Base-by-base conservation (phyloP, 768 basidiomycete species). In the Lyophyllum atratum region DNA sequence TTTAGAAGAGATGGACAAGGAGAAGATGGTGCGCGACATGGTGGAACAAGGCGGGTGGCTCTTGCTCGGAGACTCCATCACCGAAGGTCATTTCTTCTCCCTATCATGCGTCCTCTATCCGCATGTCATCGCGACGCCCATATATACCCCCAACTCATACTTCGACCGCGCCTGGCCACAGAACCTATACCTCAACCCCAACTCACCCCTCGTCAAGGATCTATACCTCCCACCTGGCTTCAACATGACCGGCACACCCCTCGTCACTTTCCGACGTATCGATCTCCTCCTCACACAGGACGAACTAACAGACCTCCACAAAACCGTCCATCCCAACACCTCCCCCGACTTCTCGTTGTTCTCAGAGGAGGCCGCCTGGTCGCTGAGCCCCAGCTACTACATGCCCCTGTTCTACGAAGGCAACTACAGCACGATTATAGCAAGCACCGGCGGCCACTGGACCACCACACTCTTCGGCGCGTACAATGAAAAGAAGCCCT, bases 21-120 rank as follows among this genome's bases (percentile, higher is more conserved):
- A 73, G 37, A 70, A 69, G 10, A 70, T 89, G 46, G 74, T 89
- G 42, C 74, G 70, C 55, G 79, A 86, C 59, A 69, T 89, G 65
- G 85, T 87, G 14, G 81, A 87, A 64, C 74, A 82, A n/a, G 87
- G 87, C 12, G 87, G 87, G 2, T 89, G 87, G 87, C 72, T 88
- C 15, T 62, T 89, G 7, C 66, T 89, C 7, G 87, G 87, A 26
- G 87, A 90, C 64, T 88, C 86, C 0, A 83, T 88, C 17, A 83
- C 84, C 1, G 87, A 90, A 65, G 85, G 84, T 59, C 86, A 89
- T 66, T 89, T 89, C 74, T 89, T 88, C 68, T 88, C 87, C 5
- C 66, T 89, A 0, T 88, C 86, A 0, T 89, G 87, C 64, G 62
- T 81, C 40, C 76, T 89, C 3, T 83, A 82, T 68, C 86, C 87